Evolutionary conservation across 345 rosid species (phyloP).

Genomic region (Crucihimalaya himalaica): DNA sequence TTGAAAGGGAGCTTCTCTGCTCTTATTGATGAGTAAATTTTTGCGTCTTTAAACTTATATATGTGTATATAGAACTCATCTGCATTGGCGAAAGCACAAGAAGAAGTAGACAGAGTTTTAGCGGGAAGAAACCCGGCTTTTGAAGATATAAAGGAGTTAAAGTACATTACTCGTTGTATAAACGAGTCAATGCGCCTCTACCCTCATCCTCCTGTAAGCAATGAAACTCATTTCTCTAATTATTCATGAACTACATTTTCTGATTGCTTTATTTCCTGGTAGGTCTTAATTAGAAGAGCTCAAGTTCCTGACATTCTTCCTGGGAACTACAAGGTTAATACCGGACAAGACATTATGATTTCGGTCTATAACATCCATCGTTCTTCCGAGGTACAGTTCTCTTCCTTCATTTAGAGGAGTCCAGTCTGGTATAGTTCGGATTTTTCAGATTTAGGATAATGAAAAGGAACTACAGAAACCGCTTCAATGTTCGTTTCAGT

Average conservation of each 20-base stretch:
- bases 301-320: conserved; percentile 83
- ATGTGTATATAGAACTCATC: conserved; percentile 54
- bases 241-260: conserved; percentile 2
- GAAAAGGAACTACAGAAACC: background rate
- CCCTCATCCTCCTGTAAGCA: conserved; percentile 97
- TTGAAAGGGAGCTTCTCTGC: conserved; percentile 7
- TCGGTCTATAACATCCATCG: conserved; percentile 93
- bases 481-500: background rate
- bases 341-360: conserved; percentile 96
- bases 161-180: conserved; percentile 82
- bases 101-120: conserved; percentile 84
- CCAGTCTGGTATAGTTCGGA: background rate
- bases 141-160: conserved; percentile 77
- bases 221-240: conserved; percentile 10
- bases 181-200: conserved; percentile 89
- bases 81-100: conserved; percentile 72
- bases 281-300: conserved; percentile 95
- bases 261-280: conserved; percentile 16
- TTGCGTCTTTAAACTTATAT: background rate
- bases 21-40: background rate
- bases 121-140: conserved; percentile 70
- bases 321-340: conserved; percentile 79
- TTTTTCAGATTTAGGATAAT: background rate
- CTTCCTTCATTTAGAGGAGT: background rate
- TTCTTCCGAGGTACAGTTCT: conserved; percentile 62